Percentiles rank a stretch among this genome's conserved stretches.
These are phyloP conservation scores for Candida koratica DNA, from an alignment of 805 yeast genomes.

Conservation along the genomic window DNA sequence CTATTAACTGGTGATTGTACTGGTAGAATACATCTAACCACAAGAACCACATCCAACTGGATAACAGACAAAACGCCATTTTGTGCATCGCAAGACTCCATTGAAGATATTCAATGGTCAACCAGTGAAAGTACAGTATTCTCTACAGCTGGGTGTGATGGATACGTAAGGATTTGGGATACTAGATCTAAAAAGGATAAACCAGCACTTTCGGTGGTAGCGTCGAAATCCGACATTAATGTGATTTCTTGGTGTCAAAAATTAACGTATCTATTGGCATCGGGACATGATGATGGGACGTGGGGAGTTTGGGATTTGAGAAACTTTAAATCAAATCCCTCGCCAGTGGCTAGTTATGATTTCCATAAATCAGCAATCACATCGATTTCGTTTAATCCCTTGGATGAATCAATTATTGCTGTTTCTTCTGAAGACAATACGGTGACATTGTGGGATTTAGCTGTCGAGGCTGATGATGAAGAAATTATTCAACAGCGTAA, in stretches of 20 bases:
- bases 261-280: slow-evolving; percentile 81
- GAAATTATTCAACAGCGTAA: slow-evolving; percentile 83
- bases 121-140: slow-evolving; percentile 88
- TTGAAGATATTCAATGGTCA: slow-evolving; percentile 97
- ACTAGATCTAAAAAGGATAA: slow-evolving; percentile 87
- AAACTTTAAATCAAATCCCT: slow-evolving; percentile 55
- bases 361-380: slow-evolving; percentile 95
- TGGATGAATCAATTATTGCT: slow-evolving; percentile 92
- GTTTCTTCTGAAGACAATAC: slow-evolving; percentile 96
- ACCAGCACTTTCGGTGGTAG: slow-evolving; percentile 82
- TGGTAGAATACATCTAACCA: slow-evolving; percentile 78
- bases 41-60: slow-evolving; percentile 77
- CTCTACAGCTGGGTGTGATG: slow-evolving; percentile 93
- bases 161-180: slow-evolving; percentile 92
- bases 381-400: slow-evolving; percentile 88
- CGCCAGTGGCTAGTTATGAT: slow-evolving; percentile 91
- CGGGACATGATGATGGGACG: slow-evolving; percentile 95
- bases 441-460: slow-evolving; percentile 95
- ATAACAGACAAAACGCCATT: slow-evolving; percentile 81
- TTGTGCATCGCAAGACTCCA: slow-evolving; percentile 64
- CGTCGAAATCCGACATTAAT: slow-evolving; percentile 80
- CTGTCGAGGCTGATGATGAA: slow-evolving; percentile 98
- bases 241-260: slow-evolving; percentile 94
- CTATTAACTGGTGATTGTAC: slow-evolving; percentile 83
- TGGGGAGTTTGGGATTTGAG: slow-evolving; percentile 99